phyloP scores from a whole-genome alignment of 139 green algal genomes.

The Chlamydomonas asymmetrica region DNA sequence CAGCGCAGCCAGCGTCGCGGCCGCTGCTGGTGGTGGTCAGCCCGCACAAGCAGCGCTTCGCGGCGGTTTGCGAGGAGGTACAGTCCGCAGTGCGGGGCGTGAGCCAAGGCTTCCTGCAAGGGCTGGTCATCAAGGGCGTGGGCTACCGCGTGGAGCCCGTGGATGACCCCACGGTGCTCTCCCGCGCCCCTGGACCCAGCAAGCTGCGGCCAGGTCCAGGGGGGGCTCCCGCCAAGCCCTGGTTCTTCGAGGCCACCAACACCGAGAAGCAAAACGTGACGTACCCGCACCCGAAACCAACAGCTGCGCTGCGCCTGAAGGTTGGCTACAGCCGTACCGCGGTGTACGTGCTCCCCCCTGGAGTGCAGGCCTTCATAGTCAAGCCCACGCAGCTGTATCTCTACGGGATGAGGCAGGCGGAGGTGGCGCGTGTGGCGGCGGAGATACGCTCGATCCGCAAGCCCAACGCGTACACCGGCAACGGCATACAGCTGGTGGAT shows the following conservation, averaged over 20 bases:
- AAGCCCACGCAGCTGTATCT: conserved; percentile 60
- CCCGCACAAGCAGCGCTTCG: conserved; percentile 40
- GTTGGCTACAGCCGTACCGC: conserved; percentile 49
- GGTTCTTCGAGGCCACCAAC: conserved; percentile 22
- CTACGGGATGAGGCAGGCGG: conserved; percentile 46
- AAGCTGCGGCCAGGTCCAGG: not conserved
- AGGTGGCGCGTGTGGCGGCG: conserved; percentile 32
- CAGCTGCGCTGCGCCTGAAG: conserved; percentile 51
- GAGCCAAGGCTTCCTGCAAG: conserved; percentile 55
- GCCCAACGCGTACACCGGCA: conserved; percentile 64
- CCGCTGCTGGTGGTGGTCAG: conserved; percentile 41
- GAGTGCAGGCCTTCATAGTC: conserved; percentile 55
- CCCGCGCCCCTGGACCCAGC: no score
- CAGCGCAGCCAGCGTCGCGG: not conserved
- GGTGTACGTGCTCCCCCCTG: conserved; percentile 50
- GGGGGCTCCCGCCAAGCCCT: not conserved
- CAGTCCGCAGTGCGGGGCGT: conserved; percentile 47
- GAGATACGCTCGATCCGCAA: conserved; percentile 48
- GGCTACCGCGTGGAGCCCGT: conserved; percentile 56
- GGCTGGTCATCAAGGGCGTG: conserved; percentile 58
- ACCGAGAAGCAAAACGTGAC: conserved; percentile 34
- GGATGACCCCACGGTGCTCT: no score
- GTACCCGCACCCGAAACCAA: conserved; percentile 50
- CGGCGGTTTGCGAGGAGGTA: conserved; percentile 32
- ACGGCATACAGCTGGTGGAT: conserved; percentile 53